A percentile compares a stretch with the other conserved stretches of the same genome.
phyloP scores from a whole-genome alignment of 2,329 filamentous ascomycete genomes.

The Colletotrichum sp. region DNA sequence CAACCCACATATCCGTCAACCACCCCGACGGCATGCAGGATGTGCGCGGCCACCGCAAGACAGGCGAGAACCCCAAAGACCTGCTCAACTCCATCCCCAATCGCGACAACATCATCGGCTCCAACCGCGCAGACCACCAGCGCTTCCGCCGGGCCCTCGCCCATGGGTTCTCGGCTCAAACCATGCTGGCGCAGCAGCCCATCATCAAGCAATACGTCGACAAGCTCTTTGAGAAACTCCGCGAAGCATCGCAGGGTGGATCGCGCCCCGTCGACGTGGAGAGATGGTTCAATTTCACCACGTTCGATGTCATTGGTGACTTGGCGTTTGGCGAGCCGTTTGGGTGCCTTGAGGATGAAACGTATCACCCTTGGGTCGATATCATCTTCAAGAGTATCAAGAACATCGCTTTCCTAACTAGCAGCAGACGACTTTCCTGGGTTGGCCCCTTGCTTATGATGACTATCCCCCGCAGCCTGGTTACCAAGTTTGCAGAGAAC shows the following conservation, averaged over 20 bases:
- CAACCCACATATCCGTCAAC: slow-evolving; percentile 51
- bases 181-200: slow-evolving; percentile 33
- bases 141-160: slow-evolving; percentile 26
- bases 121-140: slow-evolving; percentile 21
- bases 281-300: slow-evolving; percentile 9
- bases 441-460: neutral
- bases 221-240: slow-evolving; percentile 24
- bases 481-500: neutral
- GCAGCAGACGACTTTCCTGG: neutral
- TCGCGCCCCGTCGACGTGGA: slow-evolving; percentile 18
- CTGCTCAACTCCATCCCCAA: neutral
- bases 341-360: slow-evolving; percentile 9
- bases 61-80: neutral
- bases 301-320: slow-evolving; percentile 25
- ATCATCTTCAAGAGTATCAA: slow-evolving; percentile 18
- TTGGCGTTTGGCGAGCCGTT: slow-evolving; percentile 25
- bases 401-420: neutral
- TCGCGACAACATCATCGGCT: slow-evolving; percentile 20
- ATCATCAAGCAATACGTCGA: slow-evolving; percentile 31
- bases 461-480: neutral
- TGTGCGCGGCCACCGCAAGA: slow-evolving; percentile 37
- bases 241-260: neutral
- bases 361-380: slow-evolving; percentile 21
- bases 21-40: slow-evolving; percentile 41
- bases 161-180: slow-evolving; percentile 31